Evolutionary conservation across 2,329 filamentous ascomycete genomes (phyloP).

Genomic region (Endothia cerciana): DNA sequence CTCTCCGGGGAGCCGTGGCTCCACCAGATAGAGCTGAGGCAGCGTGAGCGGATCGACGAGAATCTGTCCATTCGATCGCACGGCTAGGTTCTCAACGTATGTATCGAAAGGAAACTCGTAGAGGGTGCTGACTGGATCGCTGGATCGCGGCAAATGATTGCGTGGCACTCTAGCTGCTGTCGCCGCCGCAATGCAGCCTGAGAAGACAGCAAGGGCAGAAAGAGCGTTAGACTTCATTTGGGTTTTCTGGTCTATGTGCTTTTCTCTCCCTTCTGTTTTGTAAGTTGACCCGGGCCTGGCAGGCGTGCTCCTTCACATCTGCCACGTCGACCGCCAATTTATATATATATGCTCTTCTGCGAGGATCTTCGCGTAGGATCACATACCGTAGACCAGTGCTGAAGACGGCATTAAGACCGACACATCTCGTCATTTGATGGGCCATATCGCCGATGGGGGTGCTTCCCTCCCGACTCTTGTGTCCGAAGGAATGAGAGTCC

Average conservation of each 20-base stretch:
- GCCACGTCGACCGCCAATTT: background rate
- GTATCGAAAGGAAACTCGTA: slow-evolving; percentile 26
- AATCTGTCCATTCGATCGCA: slow-evolving; percentile 42
- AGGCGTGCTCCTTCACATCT: background rate
- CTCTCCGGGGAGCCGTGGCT: slow-evolving; percentile 33
- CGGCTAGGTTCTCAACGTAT: slow-evolving; percentile 41
- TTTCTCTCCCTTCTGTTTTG: too few relatives aligned
- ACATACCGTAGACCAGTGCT: background rate
- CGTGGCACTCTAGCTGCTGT: background rate
- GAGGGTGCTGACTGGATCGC: slow-evolving; percentile 6
- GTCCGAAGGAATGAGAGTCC: background rate
- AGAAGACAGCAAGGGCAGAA: slow-evolving; percentile 7
- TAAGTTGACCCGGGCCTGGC: background rate
- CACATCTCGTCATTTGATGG: background rate
- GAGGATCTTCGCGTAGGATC: background rate
- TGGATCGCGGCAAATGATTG: background rate
- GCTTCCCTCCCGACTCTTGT: background rate
- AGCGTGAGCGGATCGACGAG: slow-evolving; percentile 38
- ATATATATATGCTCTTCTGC: background rate
- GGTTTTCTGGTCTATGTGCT: too few relatives aligned
- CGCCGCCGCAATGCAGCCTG: background rate
- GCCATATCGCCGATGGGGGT: background rate
- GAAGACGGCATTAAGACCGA: background rate
- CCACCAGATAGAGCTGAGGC: slow-evolving; percentile 40
- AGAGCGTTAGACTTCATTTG: slow-evolving; percentile 6